Base-by-base conservation (phyloP, 441 rosid genomes). In the Gossypium gossypioides region DNA sequence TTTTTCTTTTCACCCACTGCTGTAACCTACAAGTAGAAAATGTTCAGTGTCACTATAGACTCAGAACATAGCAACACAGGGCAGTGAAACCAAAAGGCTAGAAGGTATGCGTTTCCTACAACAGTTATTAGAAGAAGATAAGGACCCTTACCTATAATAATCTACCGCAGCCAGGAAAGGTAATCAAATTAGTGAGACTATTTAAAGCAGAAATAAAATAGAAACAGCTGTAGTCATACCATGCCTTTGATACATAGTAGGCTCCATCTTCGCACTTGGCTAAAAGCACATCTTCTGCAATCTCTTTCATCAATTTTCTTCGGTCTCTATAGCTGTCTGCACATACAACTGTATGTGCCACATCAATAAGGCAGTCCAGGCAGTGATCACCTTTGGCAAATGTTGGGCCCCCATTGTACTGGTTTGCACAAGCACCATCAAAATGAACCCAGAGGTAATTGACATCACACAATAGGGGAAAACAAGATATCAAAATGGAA, bases 321-420 rank as follows among this genome's bases (percentile, higher is more conserved):
- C 89, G 89, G 82, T 91, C 97, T 84, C 96, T 85, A 70, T 95
- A 95, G 87, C 97, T 91, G 78, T 92, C 98, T 69, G 89, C 93
- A 77, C 76, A 88, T 68, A 93, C 95, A 74, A 91, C 77, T 48
- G 84, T 79, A 62, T 77, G 83, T 19, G 98, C 98, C 61, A 84
- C 86, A 83, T 88, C 93, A 59, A 86, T 67, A 81, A 95, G 95
- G 84, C 99, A 95, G 68, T 79, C 84, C 80, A 77, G 75, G 81
- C 99, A 92, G 81, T 83, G 85, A 80, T 95, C 98, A 64, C 70
- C 81, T 74, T 88, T 88, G 77, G 86, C 80, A 69, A 95, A 74
- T 76, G 75, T 74, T 71, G 99, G 98, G 54, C 96, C 98, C 72
- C 96, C 96, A 71, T 79, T 81, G 85, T 81, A 88, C 99, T 95